These are phyloP conservation scores for Sclerotinia spermophila DNA, from an alignment of 2,329 filamentous ascomycete species.

Conservation along the genomic window DNA sequence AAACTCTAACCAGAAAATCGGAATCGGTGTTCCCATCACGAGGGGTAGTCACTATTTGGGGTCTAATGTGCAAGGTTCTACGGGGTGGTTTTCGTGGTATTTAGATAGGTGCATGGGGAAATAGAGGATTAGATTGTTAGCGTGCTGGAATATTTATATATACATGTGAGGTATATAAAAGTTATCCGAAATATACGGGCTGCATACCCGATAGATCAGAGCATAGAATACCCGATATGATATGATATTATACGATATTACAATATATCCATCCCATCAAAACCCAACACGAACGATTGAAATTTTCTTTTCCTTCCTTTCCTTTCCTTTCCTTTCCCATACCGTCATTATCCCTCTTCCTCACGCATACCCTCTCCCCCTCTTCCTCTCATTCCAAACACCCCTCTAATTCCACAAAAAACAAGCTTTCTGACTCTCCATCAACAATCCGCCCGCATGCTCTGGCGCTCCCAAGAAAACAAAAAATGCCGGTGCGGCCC, in stretches of 20 bases:
- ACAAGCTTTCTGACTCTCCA: background rate
- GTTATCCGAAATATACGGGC: background rate
- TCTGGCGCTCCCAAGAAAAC: background rate
- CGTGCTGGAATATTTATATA: too few relatives aligned
- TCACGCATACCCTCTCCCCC: background rate
- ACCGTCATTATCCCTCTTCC: too few relatives aligned
- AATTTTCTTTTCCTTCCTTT: background rate
- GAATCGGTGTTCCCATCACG: background rate
- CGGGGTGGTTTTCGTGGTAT: background rate
- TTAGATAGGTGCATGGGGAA: too few relatives aligned
- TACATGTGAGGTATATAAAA: background rate
- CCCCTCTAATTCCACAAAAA: background rate
- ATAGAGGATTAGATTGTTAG: too few relatives aligned
- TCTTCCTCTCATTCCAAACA: background rate
- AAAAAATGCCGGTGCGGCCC: background rate
- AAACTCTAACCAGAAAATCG: background rate
- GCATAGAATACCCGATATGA: background rate
- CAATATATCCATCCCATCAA: too few relatives aligned
- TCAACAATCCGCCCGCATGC: background rate
- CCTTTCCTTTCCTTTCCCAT: background rate
- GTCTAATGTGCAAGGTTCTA: background rate
- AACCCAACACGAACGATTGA: background rate
- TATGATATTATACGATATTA: background rate
- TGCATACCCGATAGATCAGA: too few relatives aligned
- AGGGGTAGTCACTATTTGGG: background rate